phyloP scores from a whole-genome alignment of 2,329 filamentous ascomycete species.

The Penicillium griseofulvum region DNA sequence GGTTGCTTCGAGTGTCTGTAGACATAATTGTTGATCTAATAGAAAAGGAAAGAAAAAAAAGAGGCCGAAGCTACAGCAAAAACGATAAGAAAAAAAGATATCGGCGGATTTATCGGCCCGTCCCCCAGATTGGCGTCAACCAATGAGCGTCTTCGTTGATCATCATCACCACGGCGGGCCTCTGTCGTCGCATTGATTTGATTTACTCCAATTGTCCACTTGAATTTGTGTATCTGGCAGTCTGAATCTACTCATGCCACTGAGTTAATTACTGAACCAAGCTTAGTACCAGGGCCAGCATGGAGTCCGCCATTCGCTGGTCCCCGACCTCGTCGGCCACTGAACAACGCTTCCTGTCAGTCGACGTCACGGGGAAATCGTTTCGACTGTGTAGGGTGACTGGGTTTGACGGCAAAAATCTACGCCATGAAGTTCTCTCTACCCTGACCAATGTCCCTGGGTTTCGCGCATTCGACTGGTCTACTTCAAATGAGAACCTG shows the following conservation, averaged over 20 bases:
- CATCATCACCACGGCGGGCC: conserved; percentile 2
- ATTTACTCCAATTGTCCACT: conserved; percentile 1
- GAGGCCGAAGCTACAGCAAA: conserved; percentile 4
- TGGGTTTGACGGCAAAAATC: conserved; percentile 35
- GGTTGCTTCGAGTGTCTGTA: conserved; percentile 8
- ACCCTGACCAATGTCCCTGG: conserved; percentile 56
- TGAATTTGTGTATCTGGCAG: neutral
- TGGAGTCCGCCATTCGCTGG: conserved; percentile 59
- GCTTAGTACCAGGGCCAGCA: conserved; percentile 15
- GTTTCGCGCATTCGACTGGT: conserved; percentile 67
- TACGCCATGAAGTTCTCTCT: conserved; percentile 55
- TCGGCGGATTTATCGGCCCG: conserved; percentile 35
- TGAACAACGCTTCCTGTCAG: conserved; percentile 58
- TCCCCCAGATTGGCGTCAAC: conserved; percentile 25
- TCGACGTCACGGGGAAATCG: conserved; percentile 60
- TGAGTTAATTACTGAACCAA: neutral
- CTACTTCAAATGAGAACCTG: conserved; percentile 55
- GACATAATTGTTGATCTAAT: conserved; percentile 15
- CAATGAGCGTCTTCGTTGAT: conserved; percentile 24
- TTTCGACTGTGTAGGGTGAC: conserved; percentile 57
- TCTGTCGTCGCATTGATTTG: conserved; percentile 8
- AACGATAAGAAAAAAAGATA: conserved; percentile 20
- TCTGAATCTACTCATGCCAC: neutral
- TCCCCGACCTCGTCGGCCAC: conserved; percentile 56
- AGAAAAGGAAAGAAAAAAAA: conserved; percentile 1